Percentiles rank a stretch among this genome's conserved stretches.
Conservation (phyloP, 1,284 basidiomycete species). For the Lentinula novae-zelandiae region DNA sequence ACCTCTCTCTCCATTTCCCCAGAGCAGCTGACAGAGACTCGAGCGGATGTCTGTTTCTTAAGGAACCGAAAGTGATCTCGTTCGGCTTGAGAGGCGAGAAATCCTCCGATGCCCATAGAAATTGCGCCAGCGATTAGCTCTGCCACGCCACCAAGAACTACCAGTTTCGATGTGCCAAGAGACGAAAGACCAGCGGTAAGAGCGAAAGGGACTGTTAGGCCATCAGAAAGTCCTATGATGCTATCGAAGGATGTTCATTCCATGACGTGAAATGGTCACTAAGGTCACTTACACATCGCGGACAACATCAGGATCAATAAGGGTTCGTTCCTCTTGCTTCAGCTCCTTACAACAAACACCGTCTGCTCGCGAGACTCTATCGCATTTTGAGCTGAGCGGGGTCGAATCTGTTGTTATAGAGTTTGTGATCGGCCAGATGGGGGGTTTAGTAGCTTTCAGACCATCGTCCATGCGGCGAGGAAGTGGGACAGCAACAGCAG, state of each 20-base stretch:
- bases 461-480: conserved; percentile 9
- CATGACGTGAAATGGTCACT: not conserved
- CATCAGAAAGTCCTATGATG: conserved; percentile 93
- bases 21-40: conserved; percentile 83
- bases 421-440: conserved; percentile 60
- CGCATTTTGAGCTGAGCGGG: conserved; percentile 58
- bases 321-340: conserved; percentile 70
- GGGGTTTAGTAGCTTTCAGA: conserved; percentile 32
- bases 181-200: conserved; percentile 88
- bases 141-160: conserved; percentile 88
- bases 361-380: conserved; percentile 45
- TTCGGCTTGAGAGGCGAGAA: conserved; percentile 95
- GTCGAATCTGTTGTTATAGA: conserved; percentile 33
- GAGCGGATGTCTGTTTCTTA: conserved; percentile 68
- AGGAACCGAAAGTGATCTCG: conserved; percentile 91
- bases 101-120: conserved; percentile 96
- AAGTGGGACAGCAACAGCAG: conserved; percentile 6
- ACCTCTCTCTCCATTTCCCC: conserved; percentile 98
- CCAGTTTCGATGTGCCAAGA: conserved; percentile 83
- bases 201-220: conserved; percentile 93
- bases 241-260: conserved; percentile 33
- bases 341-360: conserved; percentile 84
- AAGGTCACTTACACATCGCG: conserved; percentile 66
- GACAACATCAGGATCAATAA: conserved; percentile 83
- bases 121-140: conserved; percentile 96